These are phyloP conservation scores for Antitrichia curtipendula DNA, from an alignment of 225 moss, liverwort and hornwort genomes.

Conservation along the genomic window DNA sequence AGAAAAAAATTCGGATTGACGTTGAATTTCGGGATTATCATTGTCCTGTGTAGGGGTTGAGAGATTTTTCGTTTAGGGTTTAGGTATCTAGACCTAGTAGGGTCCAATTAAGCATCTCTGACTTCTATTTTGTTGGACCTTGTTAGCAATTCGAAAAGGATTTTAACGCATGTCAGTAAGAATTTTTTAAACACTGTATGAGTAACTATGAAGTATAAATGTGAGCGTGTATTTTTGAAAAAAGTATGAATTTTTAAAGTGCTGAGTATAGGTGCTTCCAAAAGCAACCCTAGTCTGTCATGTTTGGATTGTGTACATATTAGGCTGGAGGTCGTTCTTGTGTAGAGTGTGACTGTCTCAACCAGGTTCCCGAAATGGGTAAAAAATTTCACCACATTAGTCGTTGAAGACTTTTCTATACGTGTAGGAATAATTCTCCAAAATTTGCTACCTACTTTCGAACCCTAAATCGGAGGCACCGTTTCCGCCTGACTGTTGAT, in stretches of 20 bases:
- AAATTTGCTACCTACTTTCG: background rate
- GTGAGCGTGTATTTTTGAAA: background rate
- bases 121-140: background rate
- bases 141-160: background rate
- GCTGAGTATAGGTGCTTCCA: background rate
- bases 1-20: background rate
- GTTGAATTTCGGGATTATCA: background rate
- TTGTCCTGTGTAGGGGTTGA: background rate
- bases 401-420: background rate
- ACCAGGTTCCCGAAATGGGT: background rate
- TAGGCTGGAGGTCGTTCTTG: background rate
- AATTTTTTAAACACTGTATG: background rate
- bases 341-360: background rate
- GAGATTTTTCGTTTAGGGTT: background rate
- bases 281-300: background rate
- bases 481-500: background rate
- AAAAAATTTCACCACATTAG: background rate
- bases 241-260: background rate
- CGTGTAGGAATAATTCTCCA: background rate
- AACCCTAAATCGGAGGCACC: background rate
- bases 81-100: background rate
- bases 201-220: background rate
- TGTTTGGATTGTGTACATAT: background rate
- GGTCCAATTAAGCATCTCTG: background rate
- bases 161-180: background rate